Evolutionary conservation across 139 green algal species (phyloP).

Genomic region (Choricystis sp.): DNA sequence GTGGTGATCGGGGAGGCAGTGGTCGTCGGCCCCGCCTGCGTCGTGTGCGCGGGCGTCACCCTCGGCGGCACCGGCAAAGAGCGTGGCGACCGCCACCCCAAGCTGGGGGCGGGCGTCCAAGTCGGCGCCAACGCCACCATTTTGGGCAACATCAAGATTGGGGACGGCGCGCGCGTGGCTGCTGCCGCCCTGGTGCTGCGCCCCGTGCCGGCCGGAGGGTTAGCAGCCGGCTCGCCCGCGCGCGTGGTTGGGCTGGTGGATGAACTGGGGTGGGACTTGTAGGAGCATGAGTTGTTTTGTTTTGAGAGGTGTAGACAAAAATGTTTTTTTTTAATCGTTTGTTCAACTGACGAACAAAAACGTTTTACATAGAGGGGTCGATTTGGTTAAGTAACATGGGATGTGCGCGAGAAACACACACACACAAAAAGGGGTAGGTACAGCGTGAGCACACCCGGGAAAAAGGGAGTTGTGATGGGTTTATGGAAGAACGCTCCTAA

Average conservation of each 20-base stretch:
- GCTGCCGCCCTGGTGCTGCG: slow-evolving; percentile 79
- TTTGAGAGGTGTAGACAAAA: background rate
- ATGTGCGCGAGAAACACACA: no score
- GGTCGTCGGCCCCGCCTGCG: slow-evolving; percentile 81
- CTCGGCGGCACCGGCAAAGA: slow-evolving; percentile 94
- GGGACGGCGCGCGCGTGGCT: slow-evolving; percentile 60
- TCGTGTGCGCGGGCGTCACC: slow-evolving; percentile 89
- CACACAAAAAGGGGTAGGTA: no score
- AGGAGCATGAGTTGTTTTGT: background rate
- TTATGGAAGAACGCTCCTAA: no score
- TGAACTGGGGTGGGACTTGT: background rate
- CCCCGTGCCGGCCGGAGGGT: slow-evolving; percentile 49
- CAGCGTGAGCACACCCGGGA: no score
- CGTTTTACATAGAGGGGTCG: no score
- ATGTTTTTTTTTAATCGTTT: no score
- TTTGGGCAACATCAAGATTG: slow-evolving; percentile 87
- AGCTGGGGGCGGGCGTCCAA: slow-evolving; percentile 76
- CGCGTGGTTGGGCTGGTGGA: background rate
- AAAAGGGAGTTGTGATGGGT: no score
- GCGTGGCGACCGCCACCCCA: slow-evolving; percentile 85
- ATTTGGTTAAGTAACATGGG: no score
- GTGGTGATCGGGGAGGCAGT: slow-evolving; percentile 89
- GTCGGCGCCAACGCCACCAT: slow-evolving; percentile 78
- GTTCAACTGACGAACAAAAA: no score
- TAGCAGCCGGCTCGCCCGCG: slow-evolving; percentile 71